Conservation (phyloP, 2,329 filamentous ascomycete genomes). For the Akanthomyces lecanii region DNA sequence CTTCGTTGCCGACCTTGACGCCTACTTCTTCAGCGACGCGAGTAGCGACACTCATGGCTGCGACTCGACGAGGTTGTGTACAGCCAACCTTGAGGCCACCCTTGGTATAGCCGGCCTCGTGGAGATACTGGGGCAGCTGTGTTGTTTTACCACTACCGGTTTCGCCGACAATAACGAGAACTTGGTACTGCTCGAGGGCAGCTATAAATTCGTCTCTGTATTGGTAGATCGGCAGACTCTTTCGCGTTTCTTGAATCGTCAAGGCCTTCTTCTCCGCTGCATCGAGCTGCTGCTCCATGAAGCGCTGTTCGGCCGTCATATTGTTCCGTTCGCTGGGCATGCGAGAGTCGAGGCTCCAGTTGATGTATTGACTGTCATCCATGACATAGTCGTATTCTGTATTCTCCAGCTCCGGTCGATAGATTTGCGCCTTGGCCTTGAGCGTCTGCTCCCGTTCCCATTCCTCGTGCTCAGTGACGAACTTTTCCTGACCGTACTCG, state of each 20-base stretch:
- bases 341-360: constrained; percentile 73
- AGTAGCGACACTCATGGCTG: constrained; percentile 94
- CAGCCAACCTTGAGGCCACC: constrained; percentile 81
- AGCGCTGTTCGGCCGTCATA: constrained; percentile 72
- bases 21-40: constrained; percentile 94
- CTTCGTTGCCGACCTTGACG: constrained; percentile 82
- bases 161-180: constrained; percentile 89
- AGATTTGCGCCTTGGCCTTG: constrained; percentile 84
- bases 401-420: constrained; percentile 67
- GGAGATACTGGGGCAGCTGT: constrained; percentile 87
- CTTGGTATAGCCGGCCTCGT: constrained; percentile 87
- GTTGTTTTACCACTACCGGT: constrained; percentile 96
- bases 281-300: constrained; percentile 75
- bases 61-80: constrained; percentile 91
- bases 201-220: constrained; percentile 81
- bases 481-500: constrained; percentile 81
- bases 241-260: constrained; percentile 86
- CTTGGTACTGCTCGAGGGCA: constrained; percentile 81
- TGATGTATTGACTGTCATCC: constrained; percentile 82
- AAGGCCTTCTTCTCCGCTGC: constrained; percentile 84
- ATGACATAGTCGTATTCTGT: constrained; percentile 92
- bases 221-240: constrained; percentile 83
- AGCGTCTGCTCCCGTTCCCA: constrained; percentile 89
- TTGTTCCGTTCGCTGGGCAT: constrained; percentile 67
- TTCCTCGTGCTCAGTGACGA: constrained; percentile 89